Conservation (phyloP, 306 rosid genomes). For the Boehmeria nivea region DNA sequence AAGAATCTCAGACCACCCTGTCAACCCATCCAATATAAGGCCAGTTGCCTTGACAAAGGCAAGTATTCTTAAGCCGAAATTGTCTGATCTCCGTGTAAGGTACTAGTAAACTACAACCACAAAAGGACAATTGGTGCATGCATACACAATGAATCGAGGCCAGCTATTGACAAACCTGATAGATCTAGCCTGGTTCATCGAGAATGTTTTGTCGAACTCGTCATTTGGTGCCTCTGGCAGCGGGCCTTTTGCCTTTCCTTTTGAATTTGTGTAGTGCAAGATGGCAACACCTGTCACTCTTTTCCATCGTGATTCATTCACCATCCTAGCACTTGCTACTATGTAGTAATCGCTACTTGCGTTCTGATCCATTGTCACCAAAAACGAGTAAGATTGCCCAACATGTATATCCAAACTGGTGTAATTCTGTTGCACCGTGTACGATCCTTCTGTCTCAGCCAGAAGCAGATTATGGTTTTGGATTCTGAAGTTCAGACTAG, state of each 20-base stretch:
- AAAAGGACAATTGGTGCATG: not conserved
- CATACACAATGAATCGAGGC: not conserved
- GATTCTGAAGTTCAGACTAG: constrained; percentile 90
- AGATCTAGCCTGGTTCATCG: constrained; percentile 98
- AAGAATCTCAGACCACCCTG: too few species aligned
- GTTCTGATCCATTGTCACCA: constrained; percentile 79
- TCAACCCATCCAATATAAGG: too few species aligned
- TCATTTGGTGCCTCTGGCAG: constrained; percentile 73
- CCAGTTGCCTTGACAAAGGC: too few species aligned
- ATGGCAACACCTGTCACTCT: constrained; percentile 90
- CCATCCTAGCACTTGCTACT: constrained; percentile 93
- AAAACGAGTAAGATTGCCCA: constrained; percentile 93
- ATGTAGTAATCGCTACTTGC: constrained; percentile 93
- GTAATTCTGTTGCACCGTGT: constrained; percentile 89
- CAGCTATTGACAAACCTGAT: constrained; percentile 65
- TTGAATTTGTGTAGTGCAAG: constrained; percentile 79
- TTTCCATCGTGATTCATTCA: constrained; percentile 74
- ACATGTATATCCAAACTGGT: constrained; percentile 93
- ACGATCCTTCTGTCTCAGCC: constrained; percentile 89
- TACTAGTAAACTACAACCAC: too few species aligned
- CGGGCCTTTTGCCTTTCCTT: constrained; percentile 92
- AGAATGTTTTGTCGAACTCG: constrained; percentile 82
- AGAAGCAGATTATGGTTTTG: constrained; percentile 88
- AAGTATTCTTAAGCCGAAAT: too few species aligned
- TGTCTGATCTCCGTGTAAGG: too few species aligned